These are phyloP conservation scores for Solanum bulbocastanum DNA, from an alignment of 257 asterid species.

Conservation along the genomic window DNA sequence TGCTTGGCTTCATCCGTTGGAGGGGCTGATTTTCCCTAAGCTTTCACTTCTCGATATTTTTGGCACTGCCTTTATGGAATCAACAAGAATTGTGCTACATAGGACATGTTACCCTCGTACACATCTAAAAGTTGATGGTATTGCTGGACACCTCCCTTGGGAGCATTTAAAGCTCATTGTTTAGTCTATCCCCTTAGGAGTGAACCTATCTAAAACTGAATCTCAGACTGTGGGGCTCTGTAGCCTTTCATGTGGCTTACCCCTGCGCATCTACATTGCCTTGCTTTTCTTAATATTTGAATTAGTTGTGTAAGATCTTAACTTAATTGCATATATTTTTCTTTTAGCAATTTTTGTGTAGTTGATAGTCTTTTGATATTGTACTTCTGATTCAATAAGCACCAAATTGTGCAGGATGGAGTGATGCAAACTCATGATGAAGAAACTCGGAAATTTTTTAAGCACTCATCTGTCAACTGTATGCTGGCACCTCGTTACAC, in stretches of 20 bases:
- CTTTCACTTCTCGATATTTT: background rate
- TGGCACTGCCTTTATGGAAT: background rate
- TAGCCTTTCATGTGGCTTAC: background rate
- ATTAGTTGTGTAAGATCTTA: background rate
- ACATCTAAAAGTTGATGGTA: background rate
- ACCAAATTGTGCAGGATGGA: slow-evolving; percentile 49
- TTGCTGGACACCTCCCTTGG: background rate
- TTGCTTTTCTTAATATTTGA: background rate
- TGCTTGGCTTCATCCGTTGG: background rate
- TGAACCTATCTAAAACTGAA: background rate
- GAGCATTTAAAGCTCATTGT: background rate
- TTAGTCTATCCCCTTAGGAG: background rate
- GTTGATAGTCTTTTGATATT: background rate
- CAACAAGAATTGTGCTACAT: background rate
- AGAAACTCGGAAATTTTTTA: slow-evolving; percentile 87
- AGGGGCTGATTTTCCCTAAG: background rate
- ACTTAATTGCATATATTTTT: background rate
- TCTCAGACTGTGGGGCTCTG: background rate
- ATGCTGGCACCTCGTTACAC: slow-evolving; percentile 90
- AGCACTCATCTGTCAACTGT: slow-evolving; percentile 85
- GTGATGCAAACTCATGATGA: slow-evolving; percentile 97
- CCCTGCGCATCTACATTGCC: background rate
- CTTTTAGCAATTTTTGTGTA: background rate
- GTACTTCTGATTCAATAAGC: background rate
- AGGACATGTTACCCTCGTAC: background rate